Evolutionary conservation across 345 rosid genomes (phyloP).

Genomic region (Lepidium sativum): DNA sequence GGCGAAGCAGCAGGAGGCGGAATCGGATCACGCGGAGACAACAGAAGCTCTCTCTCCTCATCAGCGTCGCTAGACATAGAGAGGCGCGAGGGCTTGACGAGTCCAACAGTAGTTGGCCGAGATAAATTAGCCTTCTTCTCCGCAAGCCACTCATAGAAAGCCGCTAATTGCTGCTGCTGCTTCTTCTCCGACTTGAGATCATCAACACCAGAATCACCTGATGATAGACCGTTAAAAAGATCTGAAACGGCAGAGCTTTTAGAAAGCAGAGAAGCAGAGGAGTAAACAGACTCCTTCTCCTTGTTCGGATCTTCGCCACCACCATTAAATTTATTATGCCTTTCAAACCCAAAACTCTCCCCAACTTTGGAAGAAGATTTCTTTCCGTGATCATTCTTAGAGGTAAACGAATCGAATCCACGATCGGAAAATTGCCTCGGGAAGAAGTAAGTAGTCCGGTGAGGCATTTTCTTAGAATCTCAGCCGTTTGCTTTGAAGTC

Average conservation of each 20-base stretch:
- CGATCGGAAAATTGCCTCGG: conserved; percentile 94
- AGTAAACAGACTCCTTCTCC: conserved; percentile 2
- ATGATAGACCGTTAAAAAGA: conserved; percentile 40
- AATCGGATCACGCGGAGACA: conserved; percentile 22
- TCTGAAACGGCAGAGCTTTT: conserved; percentile 37
- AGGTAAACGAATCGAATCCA: conserved; percentile 45
- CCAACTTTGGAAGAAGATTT: conserved; percentile 3
- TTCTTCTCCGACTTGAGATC: conserved; percentile 38
- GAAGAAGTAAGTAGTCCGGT: conserved; percentile 92
- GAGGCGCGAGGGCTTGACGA: conserved; percentile 33
- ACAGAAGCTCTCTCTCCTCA: conserved; percentile 46
- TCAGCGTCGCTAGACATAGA: conserved; percentile 25
- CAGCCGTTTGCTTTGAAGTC: conserved; percentile 3
- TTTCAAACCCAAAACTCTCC: conserved; percentile 9
- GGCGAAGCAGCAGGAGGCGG: conserved; percentile 12
- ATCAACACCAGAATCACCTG: not conserved
- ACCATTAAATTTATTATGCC: not conserved
- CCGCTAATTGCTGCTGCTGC: conserved; percentile 62
- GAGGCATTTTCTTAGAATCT: conserved; percentile 54
- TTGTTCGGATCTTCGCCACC: not conserved
- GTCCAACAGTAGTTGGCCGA: not conserved
- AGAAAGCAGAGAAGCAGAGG: not conserved
- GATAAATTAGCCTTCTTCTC: conserved; percentile 43
- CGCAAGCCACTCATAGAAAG: conserved; percentile 56
- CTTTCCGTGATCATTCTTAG: conserved; percentile 52